Evolutionary conservation across 345 rosid species (phyloP).

Genomic region (Ailanthus altissimus): DNA sequence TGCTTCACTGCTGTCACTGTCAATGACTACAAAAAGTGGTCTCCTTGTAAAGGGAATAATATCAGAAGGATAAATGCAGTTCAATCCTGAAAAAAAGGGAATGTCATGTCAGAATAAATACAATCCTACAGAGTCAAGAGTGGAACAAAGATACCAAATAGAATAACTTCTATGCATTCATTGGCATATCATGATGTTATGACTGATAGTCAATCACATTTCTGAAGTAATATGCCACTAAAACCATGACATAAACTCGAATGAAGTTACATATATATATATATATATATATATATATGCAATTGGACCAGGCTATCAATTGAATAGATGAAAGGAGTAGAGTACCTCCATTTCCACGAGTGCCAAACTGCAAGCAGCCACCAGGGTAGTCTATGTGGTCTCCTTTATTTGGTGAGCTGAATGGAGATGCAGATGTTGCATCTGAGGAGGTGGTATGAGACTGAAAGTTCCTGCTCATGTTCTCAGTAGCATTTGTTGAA

Average conservation of each 20-base stretch:
- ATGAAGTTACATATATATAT: too few relatives aligned
- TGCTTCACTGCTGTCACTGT: slow-evolving; percentile 70
- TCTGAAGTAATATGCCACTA: background rate
- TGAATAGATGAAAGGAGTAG: slow-evolving; percentile 5
- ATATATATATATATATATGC: too few relatives aligned
- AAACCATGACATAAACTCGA: background rate
- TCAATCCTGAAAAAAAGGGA: slow-evolving; percentile 56
- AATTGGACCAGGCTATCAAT: slow-evolving; percentile 12
- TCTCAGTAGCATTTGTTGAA: slow-evolving; percentile 44
- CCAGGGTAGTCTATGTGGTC: slow-evolving; percentile 36
- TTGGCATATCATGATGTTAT: background rate
- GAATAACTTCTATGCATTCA: background rate
- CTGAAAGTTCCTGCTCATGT: slow-evolving; percentile 51
- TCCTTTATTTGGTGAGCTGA: slow-evolving; percentile 45
- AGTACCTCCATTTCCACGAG: slow-evolving; percentile 78
- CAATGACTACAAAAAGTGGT: slow-evolving; percentile 78
- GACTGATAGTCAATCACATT: background rate
- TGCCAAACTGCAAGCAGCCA: slow-evolving; percentile 71
- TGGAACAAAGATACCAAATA: background rate
- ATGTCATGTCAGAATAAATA: slow-evolving; percentile 22
- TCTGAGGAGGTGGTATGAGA: slow-evolving; percentile 47
- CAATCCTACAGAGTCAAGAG: background rate
- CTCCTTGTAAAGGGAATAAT: slow-evolving; percentile 89
- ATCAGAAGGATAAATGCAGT: slow-evolving; percentile 80
- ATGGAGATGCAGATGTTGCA: slow-evolving; percentile 44